Conservation (phyloP, 1,139 yeast genomes). For the Hyphopichia wangnamkhiaoensis region DNA sequence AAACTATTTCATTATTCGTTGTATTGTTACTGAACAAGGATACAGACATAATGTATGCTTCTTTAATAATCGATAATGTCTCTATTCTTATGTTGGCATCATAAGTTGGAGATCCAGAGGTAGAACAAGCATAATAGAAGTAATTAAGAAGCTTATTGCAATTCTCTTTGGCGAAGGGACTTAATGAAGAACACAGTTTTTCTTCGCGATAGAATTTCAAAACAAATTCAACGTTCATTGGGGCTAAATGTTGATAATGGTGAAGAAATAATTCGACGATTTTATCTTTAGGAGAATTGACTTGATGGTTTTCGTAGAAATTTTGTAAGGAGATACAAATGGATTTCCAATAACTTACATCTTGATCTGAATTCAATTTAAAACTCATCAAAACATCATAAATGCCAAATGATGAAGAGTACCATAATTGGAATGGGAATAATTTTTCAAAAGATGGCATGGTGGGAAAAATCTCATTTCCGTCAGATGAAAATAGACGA, state of each 20-base stretch:
- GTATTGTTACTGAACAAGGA: slow-evolving; percentile 24
- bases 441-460: slow-evolving; percentile 19
- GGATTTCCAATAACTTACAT: slow-evolving; percentile 33
- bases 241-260: slow-evolving; percentile 37
- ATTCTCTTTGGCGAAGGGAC: slow-evolving; percentile 54
- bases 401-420: slow-evolving; percentile 43
- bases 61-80: slow-evolving; percentile 45
- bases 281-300: slow-evolving; percentile 46
- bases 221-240: slow-evolving; percentile 39
- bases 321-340: slow-evolving; percentile 38
- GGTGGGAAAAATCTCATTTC: slow-evolving; percentile 13
- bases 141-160: slow-evolving; percentile 44
- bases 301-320: slow-evolving; percentile 36
- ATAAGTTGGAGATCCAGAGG: slow-evolving; percentile 7
- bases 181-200: slow-evolving; percentile 54
- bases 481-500: slow-evolving; percentile 31
- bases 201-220: slow-evolving; percentile 50
- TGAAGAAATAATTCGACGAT: slow-evolving; percentile 46
- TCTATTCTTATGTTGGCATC: slow-evolving; percentile 36
- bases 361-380: slow-evolving; percentile 30
- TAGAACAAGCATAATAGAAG: slow-evolving; percentile 38
- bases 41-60: slow-evolving; percentile 41
- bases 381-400: slow-evolving; percentile 30
- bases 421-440: slow-evolving; percentile 53
- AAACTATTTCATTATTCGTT: slow-evolving; percentile 28